Evolutionary conservation across 208 protist genomes (phyloP).

Genomic region (Leishmania mexicana): DNA sequence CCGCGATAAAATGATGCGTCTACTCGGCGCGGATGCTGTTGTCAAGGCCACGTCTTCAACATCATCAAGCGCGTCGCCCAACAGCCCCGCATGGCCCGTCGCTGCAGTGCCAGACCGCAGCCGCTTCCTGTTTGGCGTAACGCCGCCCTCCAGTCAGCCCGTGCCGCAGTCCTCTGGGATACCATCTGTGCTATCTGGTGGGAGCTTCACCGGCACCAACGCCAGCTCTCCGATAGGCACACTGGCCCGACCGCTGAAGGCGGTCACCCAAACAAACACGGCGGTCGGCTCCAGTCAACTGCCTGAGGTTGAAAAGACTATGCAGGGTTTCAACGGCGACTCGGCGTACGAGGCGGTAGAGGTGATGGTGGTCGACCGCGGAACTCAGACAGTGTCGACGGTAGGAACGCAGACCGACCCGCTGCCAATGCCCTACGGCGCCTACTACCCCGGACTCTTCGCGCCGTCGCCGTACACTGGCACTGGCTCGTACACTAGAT

Average conservation of each 20-base stretch:
- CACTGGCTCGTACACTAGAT: neutral
- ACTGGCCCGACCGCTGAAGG: neutral
- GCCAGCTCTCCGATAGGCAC: neutral
- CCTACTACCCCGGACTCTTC: slow-evolving; percentile 20
- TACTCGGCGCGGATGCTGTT: slow-evolving; percentile 50
- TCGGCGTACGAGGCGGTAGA: slow-evolving; percentile 51
- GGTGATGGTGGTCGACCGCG: slow-evolving; percentile 83
- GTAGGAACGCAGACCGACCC: slow-evolving; percentile 80
- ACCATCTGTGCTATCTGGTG: slow-evolving; percentile 1
- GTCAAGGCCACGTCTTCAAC: slow-evolving; percentile 25
- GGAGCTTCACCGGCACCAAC: neutral
- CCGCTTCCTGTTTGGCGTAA: slow-evolving; percentile 26
- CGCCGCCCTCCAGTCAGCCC: slow-evolving; percentile 13
- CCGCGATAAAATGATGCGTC: slow-evolving; percentile 55
- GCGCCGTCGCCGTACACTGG: slow-evolving; percentile 14
- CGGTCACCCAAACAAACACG: slow-evolving; percentile 6
- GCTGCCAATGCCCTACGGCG: slow-evolving; percentile 26
- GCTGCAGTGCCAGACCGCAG: slow-evolving; percentile 21
- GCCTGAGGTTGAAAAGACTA: slow-evolving; percentile 26
- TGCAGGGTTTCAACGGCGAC: slow-evolving; percentile 13
- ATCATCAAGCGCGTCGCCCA: slow-evolving; percentile 10
- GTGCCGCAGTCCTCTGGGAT: slow-evolving; percentile 2
- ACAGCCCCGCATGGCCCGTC: slow-evolving; percentile 17
- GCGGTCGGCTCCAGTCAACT: slow-evolving; percentile 25
- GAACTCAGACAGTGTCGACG: slow-evolving; percentile 80